These are phyloP conservation scores for Clavulina sp. DNA, from an alignment of 768 basidiomycete genomes.

Conservation along the genomic window DNA sequence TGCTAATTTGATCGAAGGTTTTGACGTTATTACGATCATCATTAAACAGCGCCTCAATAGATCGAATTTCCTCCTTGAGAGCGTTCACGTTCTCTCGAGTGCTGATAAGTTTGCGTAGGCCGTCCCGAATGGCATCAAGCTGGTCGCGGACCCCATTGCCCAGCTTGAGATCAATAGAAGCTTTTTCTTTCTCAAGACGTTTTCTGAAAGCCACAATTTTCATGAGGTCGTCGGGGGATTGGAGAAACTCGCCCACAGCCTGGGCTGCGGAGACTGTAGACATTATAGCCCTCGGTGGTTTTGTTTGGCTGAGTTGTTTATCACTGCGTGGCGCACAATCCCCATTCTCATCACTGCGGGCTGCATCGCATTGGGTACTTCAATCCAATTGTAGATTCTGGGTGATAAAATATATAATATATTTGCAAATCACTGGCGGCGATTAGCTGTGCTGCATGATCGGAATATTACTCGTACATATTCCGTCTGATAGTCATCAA, in stretches of 20 bases:
- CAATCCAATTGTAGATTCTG: too few relatives aligned
- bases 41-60: slow-evolving; percentile 54
- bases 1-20: slow-evolving; percentile 90
- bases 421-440: too few relatives aligned
- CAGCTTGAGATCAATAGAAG: slow-evolving; percentile 78
- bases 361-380: too few relatives aligned
- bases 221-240: slow-evolving; percentile 82
- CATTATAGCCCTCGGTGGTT: too few relatives aligned
- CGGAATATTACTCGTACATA: too few relatives aligned
- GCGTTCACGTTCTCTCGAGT: slow-evolving; percentile 63
- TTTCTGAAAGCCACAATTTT: slow-evolving; percentile 81
- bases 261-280: slow-evolving; percentile 36
- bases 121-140: slow-evolving; percentile 76
- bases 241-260: slow-evolving; percentile 75
- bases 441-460: too few relatives aligned
- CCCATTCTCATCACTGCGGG: too few relatives aligned
- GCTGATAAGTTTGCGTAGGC: slow-evolving; percentile 60
- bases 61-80: slow-evolving; percentile 73
- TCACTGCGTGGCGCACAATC: too few relatives aligned
- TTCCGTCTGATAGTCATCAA: too few relatives aligned
- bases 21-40: slow-evolving; percentile 61
- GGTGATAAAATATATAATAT: too few relatives aligned
- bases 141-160: slow-evolving; percentile 88
- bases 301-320: too few relatives aligned
- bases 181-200: slow-evolving; percentile 92